phyloP scores from a whole-genome alignment of 495 filamentous ascomycete species.

The Neurospora tetrasperma region DNA sequence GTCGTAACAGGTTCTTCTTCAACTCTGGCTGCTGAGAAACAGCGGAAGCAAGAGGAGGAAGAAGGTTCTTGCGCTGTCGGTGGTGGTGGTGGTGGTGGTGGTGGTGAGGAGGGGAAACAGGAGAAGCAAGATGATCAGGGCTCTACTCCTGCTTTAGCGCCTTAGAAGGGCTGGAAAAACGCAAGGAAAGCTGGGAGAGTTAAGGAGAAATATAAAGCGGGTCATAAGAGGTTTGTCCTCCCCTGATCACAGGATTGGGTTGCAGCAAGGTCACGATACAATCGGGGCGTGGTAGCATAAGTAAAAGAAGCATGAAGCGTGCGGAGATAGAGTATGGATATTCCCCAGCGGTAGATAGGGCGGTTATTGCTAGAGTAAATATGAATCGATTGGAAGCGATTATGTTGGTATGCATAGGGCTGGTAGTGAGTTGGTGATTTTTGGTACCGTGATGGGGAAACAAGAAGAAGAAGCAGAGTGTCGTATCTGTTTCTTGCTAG shows the following conservation, averaged over 20 bases:
- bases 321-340: background rate
- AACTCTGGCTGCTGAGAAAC: background rate
- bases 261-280: background rate
- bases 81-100: background rate
- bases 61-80: background rate
- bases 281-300: background rate
- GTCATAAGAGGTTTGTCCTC: background rate
- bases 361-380: background rate
- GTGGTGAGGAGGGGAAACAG: background rate
- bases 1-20: background rate
- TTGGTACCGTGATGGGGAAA: background rate
- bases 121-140: background rate
- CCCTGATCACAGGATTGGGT: background rate
- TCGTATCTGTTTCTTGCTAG: background rate
- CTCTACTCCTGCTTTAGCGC: background rate
- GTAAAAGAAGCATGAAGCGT: background rate
- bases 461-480: background rate
- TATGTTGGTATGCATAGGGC: background rate
- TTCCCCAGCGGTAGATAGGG: background rate
- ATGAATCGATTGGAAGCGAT: background rate
- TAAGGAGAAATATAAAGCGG: background rate
- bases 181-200: background rate
- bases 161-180: background rate
- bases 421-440: background rate
- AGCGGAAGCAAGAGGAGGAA: background rate